phyloP scores from a whole-genome alignment of 164 flowering plant species.

The Stephania yunnanensis region DNA sequence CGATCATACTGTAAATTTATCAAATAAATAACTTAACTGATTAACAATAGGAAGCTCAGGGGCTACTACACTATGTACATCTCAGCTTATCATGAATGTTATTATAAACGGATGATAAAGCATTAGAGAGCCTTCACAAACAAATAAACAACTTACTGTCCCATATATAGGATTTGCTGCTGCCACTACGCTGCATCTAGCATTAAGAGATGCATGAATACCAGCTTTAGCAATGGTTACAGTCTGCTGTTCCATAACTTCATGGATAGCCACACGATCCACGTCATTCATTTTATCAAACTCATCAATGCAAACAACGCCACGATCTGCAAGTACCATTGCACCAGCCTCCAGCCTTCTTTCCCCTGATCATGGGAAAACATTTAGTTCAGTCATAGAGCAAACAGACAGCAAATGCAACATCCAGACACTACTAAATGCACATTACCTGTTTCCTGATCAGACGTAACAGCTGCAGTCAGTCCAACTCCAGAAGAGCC shows the following conservation, averaged over 20 bases:
- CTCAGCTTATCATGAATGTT: background rate
- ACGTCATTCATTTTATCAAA: constrained; percentile 99
- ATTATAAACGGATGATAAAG: background rate
- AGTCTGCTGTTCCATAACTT: constrained; percentile 99
- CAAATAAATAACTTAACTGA: constrained; percentile 14
- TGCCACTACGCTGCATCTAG: constrained; percentile 98
- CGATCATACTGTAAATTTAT: constrained; percentile 83
- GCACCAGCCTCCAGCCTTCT: constrained; percentile 99
- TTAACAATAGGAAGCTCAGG: constrained; percentile 7
- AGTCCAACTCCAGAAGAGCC: constrained; percentile 99
- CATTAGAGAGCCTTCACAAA: background rate
- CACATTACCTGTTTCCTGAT: constrained; percentile 89
- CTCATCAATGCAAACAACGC: constrained; percentile 97
- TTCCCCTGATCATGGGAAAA: constrained; percentile 53
- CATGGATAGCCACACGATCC: constrained; percentile 99
- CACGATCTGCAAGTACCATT: constrained; percentile 99
- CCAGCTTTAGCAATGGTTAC: constrained; percentile 99
- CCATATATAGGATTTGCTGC: constrained; percentile 99
- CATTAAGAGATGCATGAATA: constrained; percentile 97
- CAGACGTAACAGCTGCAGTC: constrained; percentile 99
- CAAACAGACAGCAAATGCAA: background rate
- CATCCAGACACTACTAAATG: background rate
- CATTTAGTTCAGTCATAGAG: background rate
- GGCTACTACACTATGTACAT: background rate
- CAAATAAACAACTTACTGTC: constrained; percentile 55